Evolutionary conservation across 345 rosid genomes (phyloP).

Genomic region (Passiflora organensis): DNA sequence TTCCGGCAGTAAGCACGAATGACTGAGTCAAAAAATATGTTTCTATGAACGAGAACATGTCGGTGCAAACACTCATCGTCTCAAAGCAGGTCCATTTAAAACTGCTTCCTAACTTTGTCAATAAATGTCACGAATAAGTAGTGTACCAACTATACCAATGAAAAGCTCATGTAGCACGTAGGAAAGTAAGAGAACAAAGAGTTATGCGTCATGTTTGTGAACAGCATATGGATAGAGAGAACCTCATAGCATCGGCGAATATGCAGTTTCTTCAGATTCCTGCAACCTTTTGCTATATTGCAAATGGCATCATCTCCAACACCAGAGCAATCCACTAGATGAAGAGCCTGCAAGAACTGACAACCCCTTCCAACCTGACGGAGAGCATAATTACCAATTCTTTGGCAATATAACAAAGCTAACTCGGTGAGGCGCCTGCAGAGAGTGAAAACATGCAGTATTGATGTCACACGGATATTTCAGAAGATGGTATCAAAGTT

Average conservation of each 20-base stretch:
- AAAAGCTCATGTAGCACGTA: too few species aligned
- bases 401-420: conserved; percentile 78
- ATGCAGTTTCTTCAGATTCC: conserved; percentile 76
- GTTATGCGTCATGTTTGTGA: not conserved
- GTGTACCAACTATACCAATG: too few species aligned
- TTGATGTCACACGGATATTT: not conserved
- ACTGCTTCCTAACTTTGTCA: too few species aligned
- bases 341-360: conserved; percentile 67
- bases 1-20: too few species aligned
- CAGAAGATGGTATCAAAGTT: not conserved
- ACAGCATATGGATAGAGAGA: not conserved
- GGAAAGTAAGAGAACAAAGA: too few species aligned
- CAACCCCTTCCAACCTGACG: conserved; percentile 75
- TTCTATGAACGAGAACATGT: too few species aligned
- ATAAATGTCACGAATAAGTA: too few species aligned
- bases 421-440: conserved; percentile 77
- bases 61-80: too few species aligned
- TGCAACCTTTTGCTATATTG: conserved; percentile 79
- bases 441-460: conserved; percentile 18
- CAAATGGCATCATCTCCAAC: conserved; percentile 77
- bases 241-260: conserved; percentile 91
- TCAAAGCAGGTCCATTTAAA: too few species aligned
- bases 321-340: conserved; percentile 77
- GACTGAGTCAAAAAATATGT: too few species aligned
- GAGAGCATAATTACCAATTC: conserved; percentile 64